Evolutionary conservation across 345 rosid genomes (phyloP).

Genomic region (Mangifera indica): DNA sequence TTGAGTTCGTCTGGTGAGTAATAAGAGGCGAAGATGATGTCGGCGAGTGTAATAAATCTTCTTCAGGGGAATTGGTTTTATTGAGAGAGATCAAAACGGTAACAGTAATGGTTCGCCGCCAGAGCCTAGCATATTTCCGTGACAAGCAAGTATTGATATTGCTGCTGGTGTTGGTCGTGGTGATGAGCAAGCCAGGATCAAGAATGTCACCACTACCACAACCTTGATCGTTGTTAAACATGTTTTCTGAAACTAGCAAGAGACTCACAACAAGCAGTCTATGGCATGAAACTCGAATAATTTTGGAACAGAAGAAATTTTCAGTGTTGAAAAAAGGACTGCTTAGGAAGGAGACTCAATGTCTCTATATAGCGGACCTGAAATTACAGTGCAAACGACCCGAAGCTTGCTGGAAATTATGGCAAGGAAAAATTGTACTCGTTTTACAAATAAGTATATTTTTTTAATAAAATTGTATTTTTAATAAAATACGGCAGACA

Average conservation of each 20-base stretch:
- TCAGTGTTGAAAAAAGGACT: too few relatives aligned
- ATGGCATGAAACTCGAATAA: too few relatives aligned
- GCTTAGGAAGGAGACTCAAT: too few relatives aligned
- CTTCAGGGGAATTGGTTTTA: not conserved
- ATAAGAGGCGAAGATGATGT: conserved; percentile 3
- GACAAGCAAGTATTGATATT: not conserved
- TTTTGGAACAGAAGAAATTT: not conserved
- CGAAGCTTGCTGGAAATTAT: not conserved
- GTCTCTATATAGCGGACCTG: not conserved
- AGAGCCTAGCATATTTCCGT: conserved; percentile 14
- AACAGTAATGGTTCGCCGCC: conserved; percentile 16
- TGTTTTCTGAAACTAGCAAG: not conserved
- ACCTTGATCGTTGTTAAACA: not conserved
- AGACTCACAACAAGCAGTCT: not conserved
- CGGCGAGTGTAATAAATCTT: not conserved
- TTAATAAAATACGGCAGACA: too few relatives aligned
- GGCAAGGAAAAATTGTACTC: too few relatives aligned
- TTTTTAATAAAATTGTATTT: too few relatives aligned
- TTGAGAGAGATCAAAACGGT: conserved; percentile 12
- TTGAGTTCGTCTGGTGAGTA: not conserved
- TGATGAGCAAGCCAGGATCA: not conserved
- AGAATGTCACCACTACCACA: not conserved
- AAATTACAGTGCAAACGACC: not conserved
- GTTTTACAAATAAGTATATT: too few relatives aligned
- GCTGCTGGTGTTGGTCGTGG: not conserved